Evolutionary conservation across 768 basidiomycete genomes (phyloP), one percentile per base, ranked within the genome.

Genomic region (Calvatia gigantea): DNA sequence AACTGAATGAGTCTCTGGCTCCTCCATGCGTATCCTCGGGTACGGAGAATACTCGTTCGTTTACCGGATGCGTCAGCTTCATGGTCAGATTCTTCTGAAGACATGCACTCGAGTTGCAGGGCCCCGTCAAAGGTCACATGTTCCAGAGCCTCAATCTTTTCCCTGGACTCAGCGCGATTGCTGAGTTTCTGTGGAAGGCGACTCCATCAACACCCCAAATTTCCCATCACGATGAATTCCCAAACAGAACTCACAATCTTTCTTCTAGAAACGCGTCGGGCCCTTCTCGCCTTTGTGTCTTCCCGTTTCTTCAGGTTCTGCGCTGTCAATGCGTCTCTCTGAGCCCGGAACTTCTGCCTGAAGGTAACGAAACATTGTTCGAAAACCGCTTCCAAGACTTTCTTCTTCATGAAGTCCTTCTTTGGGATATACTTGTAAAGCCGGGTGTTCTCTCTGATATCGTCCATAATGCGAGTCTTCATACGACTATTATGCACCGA

Each of bases 51-150:
- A 15, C 33, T 41, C 6, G 23, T 28, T 39, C 32, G 54, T 4
- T 15, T 48, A 14, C 54, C 54, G 21, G 46, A 48, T 19, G 46
- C 46, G 57, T 67, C 66, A 28, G 67, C 67, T 32, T 86, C 86
- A 46, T 69, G 70, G 58, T 83, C 82, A 12, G 88, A 89, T 65
- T 91, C 89, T 60, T 91, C 89, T 28, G 84, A 86, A 25, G 89
- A 91, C 84, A 90, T 88, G 68, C 87, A 90, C 44, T 90, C 89
- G 17, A 82, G 58, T 58, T 86, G 83, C 54, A 91, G 67, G 12
- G 89, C 87, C 12, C 82, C 81, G 62, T 89, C 86, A 62, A 90
- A 90, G 12, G 72, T 76, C 23, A 81, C 73, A 66, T 89, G 83
- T 52, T 82, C 77, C 57, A 88, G 85, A 0, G 63, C 70, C 23